Conservation (phyloP, 768 basidiomycete species). For the Tulasnella sp. region DNA sequence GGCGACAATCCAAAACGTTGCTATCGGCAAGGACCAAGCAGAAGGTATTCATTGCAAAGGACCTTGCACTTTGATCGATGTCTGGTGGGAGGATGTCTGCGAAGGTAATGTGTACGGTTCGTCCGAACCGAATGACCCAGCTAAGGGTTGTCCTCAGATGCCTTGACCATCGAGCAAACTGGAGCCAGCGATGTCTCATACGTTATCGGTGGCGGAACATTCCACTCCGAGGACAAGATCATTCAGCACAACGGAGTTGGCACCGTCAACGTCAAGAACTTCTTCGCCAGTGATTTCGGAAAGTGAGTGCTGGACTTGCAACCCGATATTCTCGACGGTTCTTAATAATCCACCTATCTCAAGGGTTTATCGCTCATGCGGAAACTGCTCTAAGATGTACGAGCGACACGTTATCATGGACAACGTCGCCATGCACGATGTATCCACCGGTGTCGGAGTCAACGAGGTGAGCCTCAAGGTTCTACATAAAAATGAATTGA, state of each 20-base stretch:
- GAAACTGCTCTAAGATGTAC: neutral
- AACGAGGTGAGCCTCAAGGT: neutral
- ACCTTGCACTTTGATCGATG: constrained; percentile 24
- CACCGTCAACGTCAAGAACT: constrained; percentile 11
- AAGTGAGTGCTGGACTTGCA: neutral
- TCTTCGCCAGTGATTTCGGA: constrained; percentile 18
- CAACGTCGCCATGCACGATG: constrained; percentile 24
- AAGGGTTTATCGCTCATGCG: constrained; percentile 27
- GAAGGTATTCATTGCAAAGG: constrained; percentile 20
- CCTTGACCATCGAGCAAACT: constrained; percentile 16
- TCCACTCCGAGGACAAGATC: constrained; percentile 28
- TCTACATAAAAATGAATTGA: neutral
- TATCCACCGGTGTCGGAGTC: constrained; percentile 26
- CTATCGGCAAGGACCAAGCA: constrained; percentile 16
- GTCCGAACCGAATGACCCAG: neutral
- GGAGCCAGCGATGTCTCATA: constrained; percentile 10
- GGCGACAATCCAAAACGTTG: neutral
- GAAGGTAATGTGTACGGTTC: neutral
- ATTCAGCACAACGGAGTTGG: constrained; percentile 26
- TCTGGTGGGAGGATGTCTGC: constrained; percentile 19
- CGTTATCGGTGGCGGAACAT: constrained; percentile 27
- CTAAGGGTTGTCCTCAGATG: neutral
- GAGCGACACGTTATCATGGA: constrained; percentile 20
- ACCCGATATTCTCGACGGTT: neutral
- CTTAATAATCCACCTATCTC: neutral